Evolutionary conservation across 2,329 filamentous ascomycete genomes (phyloP).

Genomic region (Epichloe sp.): DNA sequence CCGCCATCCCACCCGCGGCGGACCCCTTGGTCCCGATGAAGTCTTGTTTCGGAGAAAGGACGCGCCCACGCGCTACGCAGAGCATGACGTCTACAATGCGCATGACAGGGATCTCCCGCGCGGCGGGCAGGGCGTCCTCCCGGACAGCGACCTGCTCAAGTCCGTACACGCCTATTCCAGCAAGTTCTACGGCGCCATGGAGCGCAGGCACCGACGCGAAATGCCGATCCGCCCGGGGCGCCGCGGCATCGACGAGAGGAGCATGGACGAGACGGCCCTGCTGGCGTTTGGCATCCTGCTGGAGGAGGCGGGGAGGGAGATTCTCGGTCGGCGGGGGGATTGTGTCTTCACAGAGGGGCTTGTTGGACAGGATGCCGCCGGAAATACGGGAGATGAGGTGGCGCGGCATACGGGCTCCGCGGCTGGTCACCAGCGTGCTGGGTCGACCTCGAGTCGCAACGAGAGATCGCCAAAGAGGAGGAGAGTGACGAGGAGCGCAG

Average conservation of each 20-base stretch:
- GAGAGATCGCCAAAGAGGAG: constrained; percentile 18
- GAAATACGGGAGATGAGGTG: constrained; percentile 8
- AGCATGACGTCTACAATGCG: constrained; percentile 59
- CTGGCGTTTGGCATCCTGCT: constrained; percentile 62
- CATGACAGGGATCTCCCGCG: constrained; percentile 41
- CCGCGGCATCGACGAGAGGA: constrained; percentile 35
- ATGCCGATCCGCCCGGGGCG: constrained; percentile 6
- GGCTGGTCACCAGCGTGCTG: constrained; percentile 14
- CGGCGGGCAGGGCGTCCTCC: constrained; percentile 37
- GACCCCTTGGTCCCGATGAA: constrained; percentile 50
- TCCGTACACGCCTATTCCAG: constrained; percentile 56
- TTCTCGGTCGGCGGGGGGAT: constrained; percentile 52
- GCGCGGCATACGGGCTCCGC: constrained; percentile 5
- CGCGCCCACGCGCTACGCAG: constrained; percentile 54
- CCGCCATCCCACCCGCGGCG: constrained; percentile 15
- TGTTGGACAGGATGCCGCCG: background rate
- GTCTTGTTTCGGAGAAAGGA: constrained; percentile 52
- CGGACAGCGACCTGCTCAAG: constrained; percentile 56
- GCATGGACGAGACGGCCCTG: constrained; percentile 68
- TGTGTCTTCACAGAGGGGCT: constrained; percentile 54
- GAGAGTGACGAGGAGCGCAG: constrained; percentile 12
- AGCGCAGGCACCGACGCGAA: constrained; percentile 9
- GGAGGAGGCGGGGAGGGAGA: constrained; percentile 52
- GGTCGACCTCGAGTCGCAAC: constrained; percentile 10
- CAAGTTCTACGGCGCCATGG: constrained; percentile 45